Evolutionary conservation across 2,329 filamentous ascomycete genomes (phyloP).

Genomic region (Apiospora sp.): DNA sequence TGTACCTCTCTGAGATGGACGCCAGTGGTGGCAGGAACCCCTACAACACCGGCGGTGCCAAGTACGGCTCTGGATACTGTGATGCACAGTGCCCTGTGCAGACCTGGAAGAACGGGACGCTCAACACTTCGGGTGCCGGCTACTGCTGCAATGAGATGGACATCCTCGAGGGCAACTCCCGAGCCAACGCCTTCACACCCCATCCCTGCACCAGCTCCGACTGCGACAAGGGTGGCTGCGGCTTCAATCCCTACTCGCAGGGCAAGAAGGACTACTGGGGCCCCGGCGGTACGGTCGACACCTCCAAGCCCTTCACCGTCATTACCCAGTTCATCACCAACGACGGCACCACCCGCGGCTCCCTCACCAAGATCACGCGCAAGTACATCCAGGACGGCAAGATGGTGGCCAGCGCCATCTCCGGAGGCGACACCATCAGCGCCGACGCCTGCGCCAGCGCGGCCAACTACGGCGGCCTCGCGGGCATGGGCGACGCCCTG

Average conservation of each 20-base stretch:
- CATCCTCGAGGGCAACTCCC: conserved; percentile 69
- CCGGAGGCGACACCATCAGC: conserved; percentile 45
- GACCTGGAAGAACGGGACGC: conserved; percentile 52
- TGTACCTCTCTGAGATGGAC: conserved; percentile 71
- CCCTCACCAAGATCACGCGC: conserved; percentile 25
- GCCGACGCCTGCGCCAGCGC: conserved; percentile 55
- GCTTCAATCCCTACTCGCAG: conserved; percentile 73
- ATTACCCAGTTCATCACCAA: conserved; percentile 26
- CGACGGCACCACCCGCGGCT: conserved; percentile 12
- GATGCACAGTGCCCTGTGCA: conserved; percentile 55
- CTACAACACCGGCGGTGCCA: conserved; percentile 54
- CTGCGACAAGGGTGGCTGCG: conserved; percentile 72
- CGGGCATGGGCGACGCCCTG: conserved; percentile 59
- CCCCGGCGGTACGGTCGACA: conserved; percentile 63
- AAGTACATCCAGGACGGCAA: conserved; percentile 26
- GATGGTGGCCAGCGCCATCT: conserved; percentile 1
- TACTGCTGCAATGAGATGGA: conserved; percentile 69
- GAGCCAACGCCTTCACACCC: conserved; percentile 67
- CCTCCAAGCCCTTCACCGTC: conserved; percentile 60
- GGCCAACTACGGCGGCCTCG: conserved; percentile 64
- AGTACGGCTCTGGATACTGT: conserved; percentile 64
- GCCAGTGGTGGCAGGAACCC: conserved; percentile 63
- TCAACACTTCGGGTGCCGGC: conserved; percentile 58
- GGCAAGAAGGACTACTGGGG: conserved; percentile 69
- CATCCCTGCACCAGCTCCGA: conserved; percentile 67